phyloP scores from a whole-genome alignment of 441 rosid species.

The Flueggea neowawraea region DNA sequence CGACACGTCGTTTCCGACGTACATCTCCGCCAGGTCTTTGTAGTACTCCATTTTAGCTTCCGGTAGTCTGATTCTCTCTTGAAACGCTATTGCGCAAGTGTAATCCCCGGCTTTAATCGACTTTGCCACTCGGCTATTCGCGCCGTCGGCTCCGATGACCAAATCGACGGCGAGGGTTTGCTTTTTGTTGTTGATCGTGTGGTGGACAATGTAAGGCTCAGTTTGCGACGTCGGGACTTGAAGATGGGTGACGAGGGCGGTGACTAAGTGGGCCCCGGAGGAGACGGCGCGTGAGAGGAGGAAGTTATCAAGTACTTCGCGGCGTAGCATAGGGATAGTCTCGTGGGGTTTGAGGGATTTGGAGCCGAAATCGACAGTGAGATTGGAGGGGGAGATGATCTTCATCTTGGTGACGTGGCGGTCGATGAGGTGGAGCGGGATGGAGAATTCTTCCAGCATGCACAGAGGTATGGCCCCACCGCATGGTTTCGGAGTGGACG shows the following conservation, averaged over 20 bases:
- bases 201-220: slow-evolving; percentile 49
- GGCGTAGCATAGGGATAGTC: slow-evolving; percentile 67
- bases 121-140: slow-evolving; percentile 55
- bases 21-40: slow-evolving; percentile 59
- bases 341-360: slow-evolving; percentile 48
- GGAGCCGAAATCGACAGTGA: slow-evolving; percentile 57
- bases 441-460: slow-evolving; percentile 60
- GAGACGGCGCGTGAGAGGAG: slow-evolving; percentile 55
- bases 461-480: slow-evolving; percentile 77
- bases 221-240: slow-evolving; percentile 31
- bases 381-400: slow-evolving; percentile 66
- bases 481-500: slow-evolving; percentile 55
- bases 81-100: slow-evolving; percentile 60
- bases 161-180: slow-evolving; percentile 41
- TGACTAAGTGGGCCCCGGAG: slow-evolving; percentile 41
- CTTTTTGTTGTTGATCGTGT: slow-evolving; percentile 15
- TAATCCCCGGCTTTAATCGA: slow-evolving; percentile 51
- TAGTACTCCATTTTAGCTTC: slow-evolving; percentile 60
- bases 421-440: slow-evolving; percentile 54
- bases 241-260: slow-evolving; percentile 44
- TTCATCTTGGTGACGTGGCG: slow-evolving; percentile 60
- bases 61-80: slow-evolving; percentile 56
- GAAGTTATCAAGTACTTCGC: slow-evolving; percentile 67
- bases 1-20: slow-evolving; percentile 63
- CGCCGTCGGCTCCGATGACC: slow-evolving; percentile 65